These are phyloP conservation scores for Bruguiera parviflora DNA, from an alignment of 345 rosid genomes.

Conservation along the genomic window DNA sequence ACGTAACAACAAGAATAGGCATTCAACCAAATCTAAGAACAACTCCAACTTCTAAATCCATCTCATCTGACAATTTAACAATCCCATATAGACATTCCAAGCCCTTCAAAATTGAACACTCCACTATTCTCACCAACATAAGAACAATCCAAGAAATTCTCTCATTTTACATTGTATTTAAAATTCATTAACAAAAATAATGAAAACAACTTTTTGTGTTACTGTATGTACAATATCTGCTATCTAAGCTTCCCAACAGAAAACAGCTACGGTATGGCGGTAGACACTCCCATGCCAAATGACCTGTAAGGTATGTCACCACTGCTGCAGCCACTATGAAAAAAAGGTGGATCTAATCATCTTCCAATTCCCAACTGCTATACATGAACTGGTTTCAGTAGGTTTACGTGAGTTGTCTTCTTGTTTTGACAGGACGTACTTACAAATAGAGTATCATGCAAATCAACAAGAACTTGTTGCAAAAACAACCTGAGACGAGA, in stretches of 20 bases:
- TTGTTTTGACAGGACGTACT: slow-evolving; percentile 49
- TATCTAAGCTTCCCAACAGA: slow-evolving; percentile 36
- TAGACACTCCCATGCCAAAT: slow-evolving; percentile 43
- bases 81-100: slow-evolving; percentile 16
- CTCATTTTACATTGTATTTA: slow-evolving; percentile 22
- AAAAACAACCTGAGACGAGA: slow-evolving; percentile 63
- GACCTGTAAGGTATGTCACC: slow-evolving; percentile 39
- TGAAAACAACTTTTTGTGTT: slow-evolving; percentile 20
- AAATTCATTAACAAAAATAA: slow-evolving; percentile 25
- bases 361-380: slow-evolving; percentile 38
- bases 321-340: slow-evolving; percentile 48
- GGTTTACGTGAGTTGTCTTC: slow-evolving; percentile 54
- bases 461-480: slow-evolving; percentile 71
- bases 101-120: slow-evolving; percentile 26
- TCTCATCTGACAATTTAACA: slow-evolving; percentile 19
- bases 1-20: slow-evolving; percentile 13
- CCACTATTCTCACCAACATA: slow-evolving; percentile 16
- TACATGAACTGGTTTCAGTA: slow-evolving; percentile 44
- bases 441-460: slow-evolving; percentile 30
- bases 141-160: slow-evolving; percentile 25
- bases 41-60: slow-evolving; percentile 36
- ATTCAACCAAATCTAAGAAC: slow-evolving; percentile 24
- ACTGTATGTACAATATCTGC: slow-evolving; percentile 44
- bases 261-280: slow-evolving; percentile 39
- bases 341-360: slow-evolving; percentile 43